Evolutionary conservation across 345 rosid genomes (phyloP), one percentile per base, ranked within the genome.

Genomic region (Linum lewisii): DNA sequence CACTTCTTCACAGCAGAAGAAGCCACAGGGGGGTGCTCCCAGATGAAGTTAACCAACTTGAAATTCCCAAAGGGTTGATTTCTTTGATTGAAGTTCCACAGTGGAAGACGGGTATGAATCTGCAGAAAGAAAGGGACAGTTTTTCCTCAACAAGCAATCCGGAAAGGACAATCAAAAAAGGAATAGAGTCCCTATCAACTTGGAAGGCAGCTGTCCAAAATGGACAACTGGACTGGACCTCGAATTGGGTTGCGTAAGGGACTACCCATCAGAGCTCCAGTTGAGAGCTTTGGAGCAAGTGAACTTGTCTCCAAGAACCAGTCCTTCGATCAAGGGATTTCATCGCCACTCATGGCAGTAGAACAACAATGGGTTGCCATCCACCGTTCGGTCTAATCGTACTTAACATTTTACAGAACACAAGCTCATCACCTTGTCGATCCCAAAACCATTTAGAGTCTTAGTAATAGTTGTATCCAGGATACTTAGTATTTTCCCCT

Each of bases 121-220:
- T 0, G 78, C 71, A 57, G 83, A n/a, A 45, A 8, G 57, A 73
- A 23, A 75, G 16, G 20, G 69, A 65, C 15, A n/a, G 32, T n/a
- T 1, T 58, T 54, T 11, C 60, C 51, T 42, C 14, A 16, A 24
- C 68, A 68, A 26, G 57, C 66, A 5, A 67, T 42, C 8, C 18
- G 57, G 60, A 34, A 19, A 42, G 47, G 69, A 69, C 68, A 65
- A 59, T 70, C 20, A 42, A 65, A 19, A 61, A 61, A 82, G 66
- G 63, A 62, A 69, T 22, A 76, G 65, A 72, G 42, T 55, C 15
- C 99, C 2, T 85, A 72, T 72, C 99, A 93, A 61, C 61, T 87
- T 3, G 58, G 54, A 25, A 72, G 60, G 53, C 65, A 16, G 2
- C 24, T 36, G 44, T 42, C 65, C 2, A 26, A 69, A 72, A 45